phyloP scores from a whole-genome alignment of 163 green algal genomes.

The Chlorella variabilis region DNA sequence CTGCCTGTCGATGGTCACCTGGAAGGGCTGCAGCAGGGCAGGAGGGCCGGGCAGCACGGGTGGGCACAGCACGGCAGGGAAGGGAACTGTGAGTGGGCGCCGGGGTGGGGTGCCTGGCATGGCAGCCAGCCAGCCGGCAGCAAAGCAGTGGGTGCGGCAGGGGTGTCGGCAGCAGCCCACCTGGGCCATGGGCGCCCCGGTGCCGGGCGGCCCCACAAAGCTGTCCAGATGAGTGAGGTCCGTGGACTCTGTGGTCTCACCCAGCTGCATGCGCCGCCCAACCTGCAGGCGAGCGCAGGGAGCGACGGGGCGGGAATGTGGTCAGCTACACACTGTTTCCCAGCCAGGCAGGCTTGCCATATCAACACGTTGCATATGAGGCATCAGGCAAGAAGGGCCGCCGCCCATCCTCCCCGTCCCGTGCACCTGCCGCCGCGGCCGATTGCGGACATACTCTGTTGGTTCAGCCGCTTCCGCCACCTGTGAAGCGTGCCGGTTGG shows the following conservation, averaged over 20 bases:
- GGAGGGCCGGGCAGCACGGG: conserved; percentile 1
- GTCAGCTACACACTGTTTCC: neutral
- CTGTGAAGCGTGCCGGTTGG: neutral
- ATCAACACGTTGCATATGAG: too few relatives aligned
- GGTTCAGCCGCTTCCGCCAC: conserved; percentile 15
- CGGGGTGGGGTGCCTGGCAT: too few relatives aligned
- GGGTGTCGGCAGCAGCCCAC: neutral
- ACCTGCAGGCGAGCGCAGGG: conserved; percentile 31
- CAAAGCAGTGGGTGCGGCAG: neutral
- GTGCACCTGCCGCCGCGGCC: conserved; percentile 55
- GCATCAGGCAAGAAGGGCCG: too few relatives aligned
- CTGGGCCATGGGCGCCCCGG: conserved; percentile 45
- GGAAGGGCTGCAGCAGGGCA: conserved; percentile 77
- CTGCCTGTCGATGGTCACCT: conserved; percentile 56
- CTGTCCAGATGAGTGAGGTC: conserved; percentile 67
- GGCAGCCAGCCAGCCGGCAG: too few relatives aligned
- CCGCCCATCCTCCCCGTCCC: neutral
- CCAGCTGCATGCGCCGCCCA: conserved; percentile 47
- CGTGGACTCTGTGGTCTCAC: conserved; percentile 68
- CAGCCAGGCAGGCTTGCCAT: too few relatives aligned
- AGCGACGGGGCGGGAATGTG: neutral
- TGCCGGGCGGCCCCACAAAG: conserved; percentile 68
- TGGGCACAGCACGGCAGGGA: neutral
- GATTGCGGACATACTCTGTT: conserved; percentile 72
- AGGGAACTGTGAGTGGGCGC: neutral